phyloP scores from a whole-genome alignment of 495 filamentous ascomycete species.

The Aspergillus mulundensis region DNA sequence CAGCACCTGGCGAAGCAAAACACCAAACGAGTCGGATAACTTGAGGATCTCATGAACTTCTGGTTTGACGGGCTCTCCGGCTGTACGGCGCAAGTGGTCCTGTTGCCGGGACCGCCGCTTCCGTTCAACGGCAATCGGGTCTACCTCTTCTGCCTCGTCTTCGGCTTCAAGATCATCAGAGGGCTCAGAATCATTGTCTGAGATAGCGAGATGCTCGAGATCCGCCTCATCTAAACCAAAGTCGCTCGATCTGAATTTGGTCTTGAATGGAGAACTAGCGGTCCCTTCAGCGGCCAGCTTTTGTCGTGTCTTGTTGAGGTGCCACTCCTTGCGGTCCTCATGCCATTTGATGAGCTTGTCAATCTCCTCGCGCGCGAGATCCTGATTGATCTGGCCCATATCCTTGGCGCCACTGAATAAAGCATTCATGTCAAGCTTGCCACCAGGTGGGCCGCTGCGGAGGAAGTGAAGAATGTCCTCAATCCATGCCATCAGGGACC shows the following conservation, averaged over 20 bases:
- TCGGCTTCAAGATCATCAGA: constrained; percentile 53
- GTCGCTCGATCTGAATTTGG: constrained; percentile 67
- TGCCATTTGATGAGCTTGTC: constrained; percentile 88
- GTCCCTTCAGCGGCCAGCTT: constrained; percentile 92
- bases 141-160: constrained; percentile 68
- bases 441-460: constrained; percentile 72
- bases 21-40: constrained; percentile 71
- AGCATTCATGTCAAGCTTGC: constrained; percentile 88
- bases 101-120: constrained; percentile 67
- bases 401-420: constrained; percentile 75
- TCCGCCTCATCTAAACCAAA: constrained; percentile 84
- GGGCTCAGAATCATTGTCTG: constrained; percentile 64
- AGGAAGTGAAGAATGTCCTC: constrained; percentile 96
- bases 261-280: constrained; percentile 42
- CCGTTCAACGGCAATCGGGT: constrained; percentile 84
- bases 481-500: constrained; percentile 93
- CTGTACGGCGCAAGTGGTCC: constrained; percentile 73
- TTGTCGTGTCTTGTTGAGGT: constrained; percentile 93
- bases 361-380: constrained; percentile 73
- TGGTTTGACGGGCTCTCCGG: constrained; percentile 89
- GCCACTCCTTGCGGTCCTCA: constrained; percentile 91
- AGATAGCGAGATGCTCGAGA: constrained; percentile 74
- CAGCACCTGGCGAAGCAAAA: constrained; percentile 81
- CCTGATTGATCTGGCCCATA: constrained; percentile 61
- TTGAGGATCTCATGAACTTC: constrained; percentile 71